phyloP scores from a whole-genome alignment of 371 early-diverging fungal species.

The Vavraia culicis region DNA sequence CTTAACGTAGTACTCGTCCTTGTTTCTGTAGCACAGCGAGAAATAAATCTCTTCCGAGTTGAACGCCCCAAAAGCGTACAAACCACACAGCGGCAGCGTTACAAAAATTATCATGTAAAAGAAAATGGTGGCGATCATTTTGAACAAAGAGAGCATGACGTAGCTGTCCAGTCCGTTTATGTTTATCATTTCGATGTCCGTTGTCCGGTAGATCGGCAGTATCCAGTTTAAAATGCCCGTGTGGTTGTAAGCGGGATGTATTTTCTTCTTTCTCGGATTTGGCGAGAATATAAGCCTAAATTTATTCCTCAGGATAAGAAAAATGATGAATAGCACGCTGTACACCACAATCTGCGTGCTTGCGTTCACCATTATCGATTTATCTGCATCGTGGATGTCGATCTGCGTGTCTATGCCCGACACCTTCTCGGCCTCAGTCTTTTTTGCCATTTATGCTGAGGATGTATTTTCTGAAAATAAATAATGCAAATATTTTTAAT shows the following conservation, averaged over 20 bases:
- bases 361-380: constrained; percentile 29
- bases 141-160: constrained; percentile 43
- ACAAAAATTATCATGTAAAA: constrained; percentile 20
- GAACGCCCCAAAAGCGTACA: constrained; percentile 18
- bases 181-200: constrained; percentile 34
- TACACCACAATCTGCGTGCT: constrained; percentile 22
- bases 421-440: too few species aligned
- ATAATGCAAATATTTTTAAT: too few species aligned
- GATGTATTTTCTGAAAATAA: too few species aligned
- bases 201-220: constrained; percentile 30
- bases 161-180: constrained; percentile 43
- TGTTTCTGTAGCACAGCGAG: neutral
- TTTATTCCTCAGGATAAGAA: constrained; percentile 33
- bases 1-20: too few species aligned
- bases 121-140: constrained; percentile 39
- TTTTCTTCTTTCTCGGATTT: constrained; percentile 29
- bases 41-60: constrained; percentile 6
- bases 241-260: constrained; percentile 40
- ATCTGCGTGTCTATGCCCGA: too few species aligned
- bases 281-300: constrained; percentile 41
- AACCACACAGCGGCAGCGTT: constrained; percentile 28
- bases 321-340: constrained; percentile 16
- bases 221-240: constrained; percentile 40
- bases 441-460: too few species aligned
- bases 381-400: constrained; percentile 31